Evolutionary conservation across 768 basidiomycete genomes (phyloP).

Genomic region (Tylopilus vinaceipallidus): DNA sequence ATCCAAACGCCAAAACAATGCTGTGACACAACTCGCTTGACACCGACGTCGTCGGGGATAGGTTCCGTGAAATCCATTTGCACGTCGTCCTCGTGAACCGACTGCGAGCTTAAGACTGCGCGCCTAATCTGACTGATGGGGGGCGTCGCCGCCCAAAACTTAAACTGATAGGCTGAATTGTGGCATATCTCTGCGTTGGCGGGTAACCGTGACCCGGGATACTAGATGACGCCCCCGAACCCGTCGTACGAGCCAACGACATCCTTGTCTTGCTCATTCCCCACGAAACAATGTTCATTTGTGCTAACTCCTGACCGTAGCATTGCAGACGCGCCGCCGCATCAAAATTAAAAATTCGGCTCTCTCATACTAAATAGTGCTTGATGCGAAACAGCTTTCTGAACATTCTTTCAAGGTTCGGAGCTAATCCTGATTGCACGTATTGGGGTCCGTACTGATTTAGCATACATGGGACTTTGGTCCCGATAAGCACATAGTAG

Average conservation of each 20-base stretch:
- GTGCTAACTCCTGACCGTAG: constrained; percentile 1
- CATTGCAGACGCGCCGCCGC: neutral
- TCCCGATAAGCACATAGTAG: constrained; percentile 23
- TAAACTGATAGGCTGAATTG: neutral
- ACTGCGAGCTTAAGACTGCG: neutral
- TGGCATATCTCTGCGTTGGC: neutral
- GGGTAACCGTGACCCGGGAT: neutral
- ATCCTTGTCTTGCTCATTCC: constrained; percentile 1
- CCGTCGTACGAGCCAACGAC: neutral
- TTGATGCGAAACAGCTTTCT: constrained; percentile 15
- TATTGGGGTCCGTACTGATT: constrained; percentile 8
- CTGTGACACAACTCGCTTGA: neutral
- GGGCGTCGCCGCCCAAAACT: neutral
- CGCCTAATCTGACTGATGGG: neutral
- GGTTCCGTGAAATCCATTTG: neutral
- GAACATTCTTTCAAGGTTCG: constrained; percentile 15
- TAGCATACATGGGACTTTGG: constrained; percentile 12
- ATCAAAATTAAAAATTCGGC: constrained; percentile 14
- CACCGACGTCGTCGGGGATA: neutral
- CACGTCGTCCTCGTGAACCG: neutral
- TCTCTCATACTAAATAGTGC: constrained; percentile 9
- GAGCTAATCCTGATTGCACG: constrained; percentile 8
- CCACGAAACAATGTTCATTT: constrained; percentile 8
- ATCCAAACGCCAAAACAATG: neutral
- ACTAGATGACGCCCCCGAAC: neutral